A percentile compares a stretch with the other conserved stretches of the same genome.
Conservation (phyloP, 2,329 filamentous ascomycete species). For the Colletotrichum sp. region DNA sequence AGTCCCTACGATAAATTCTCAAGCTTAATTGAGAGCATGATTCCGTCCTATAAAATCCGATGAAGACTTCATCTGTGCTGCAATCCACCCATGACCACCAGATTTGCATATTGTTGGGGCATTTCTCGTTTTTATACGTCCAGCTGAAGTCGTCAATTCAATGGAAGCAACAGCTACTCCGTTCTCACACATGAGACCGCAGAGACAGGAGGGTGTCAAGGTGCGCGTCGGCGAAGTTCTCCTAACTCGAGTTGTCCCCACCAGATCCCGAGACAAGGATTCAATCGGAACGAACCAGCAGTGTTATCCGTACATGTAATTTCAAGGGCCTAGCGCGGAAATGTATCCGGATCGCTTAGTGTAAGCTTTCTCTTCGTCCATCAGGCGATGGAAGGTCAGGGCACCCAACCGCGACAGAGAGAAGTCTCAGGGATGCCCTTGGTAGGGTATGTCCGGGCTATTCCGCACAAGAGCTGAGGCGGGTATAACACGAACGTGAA, state of each 20-base stretch:
- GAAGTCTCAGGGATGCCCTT: rapidly evolving
- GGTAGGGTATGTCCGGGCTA: neutral
- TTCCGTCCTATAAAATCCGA: too few relatives aligned
- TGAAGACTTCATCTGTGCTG: too few relatives aligned
- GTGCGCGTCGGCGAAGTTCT: too few relatives aligned
- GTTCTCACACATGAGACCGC: too few relatives aligned
- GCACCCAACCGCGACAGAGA: neutral
- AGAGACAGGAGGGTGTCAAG: too few relatives aligned
- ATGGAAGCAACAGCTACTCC: too few relatives aligned
- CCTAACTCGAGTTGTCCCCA: neutral
- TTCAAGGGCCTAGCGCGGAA: neutral
- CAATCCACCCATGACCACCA: too few relatives aligned
- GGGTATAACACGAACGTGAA: neutral
- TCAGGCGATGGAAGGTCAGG: neutral
- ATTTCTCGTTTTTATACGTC: too few relatives aligned
- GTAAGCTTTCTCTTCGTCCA: neutral
- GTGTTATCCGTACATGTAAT: neutral
- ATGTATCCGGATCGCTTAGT: neutral
- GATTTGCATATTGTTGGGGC: too few relatives aligned
- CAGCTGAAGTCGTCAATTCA: too few relatives aligned
- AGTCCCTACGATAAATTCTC: too few relatives aligned
- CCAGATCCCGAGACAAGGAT: neutral
- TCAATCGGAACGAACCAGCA: neutral
- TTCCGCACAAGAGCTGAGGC: neutral
- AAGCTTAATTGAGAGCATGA: too few relatives aligned